Conservation (phyloP, 768 basidiomycete species). For the Russula olivacea region DNA sequence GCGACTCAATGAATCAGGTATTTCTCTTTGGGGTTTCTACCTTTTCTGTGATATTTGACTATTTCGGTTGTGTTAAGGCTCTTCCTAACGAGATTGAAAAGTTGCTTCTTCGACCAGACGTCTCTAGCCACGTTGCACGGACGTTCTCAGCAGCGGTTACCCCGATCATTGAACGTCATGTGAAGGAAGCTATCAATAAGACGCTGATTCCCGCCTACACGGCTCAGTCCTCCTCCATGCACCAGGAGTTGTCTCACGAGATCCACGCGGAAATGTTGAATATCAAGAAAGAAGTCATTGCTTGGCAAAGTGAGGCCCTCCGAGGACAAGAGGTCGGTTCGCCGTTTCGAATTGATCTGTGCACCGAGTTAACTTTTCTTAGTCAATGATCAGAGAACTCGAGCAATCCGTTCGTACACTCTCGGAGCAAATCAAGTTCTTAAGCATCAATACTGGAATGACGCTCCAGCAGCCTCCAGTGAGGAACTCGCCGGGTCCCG, state of each 20-base stretch:
- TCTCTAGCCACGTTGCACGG: constrained; percentile 70
- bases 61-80: constrained; percentile 33
- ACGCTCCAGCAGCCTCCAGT: constrained; percentile 28
- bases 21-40: background rate
- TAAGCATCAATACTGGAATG: constrained; percentile 46
- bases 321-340: constrained; percentile 68
- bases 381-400: constrained; percentile 74
- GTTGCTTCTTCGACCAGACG: constrained; percentile 66
- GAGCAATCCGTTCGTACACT: constrained; percentile 71
- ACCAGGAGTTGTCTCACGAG: constrained; percentile 74
- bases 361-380: constrained; percentile 19
- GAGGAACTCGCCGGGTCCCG: constrained; percentile 23
- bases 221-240: constrained; percentile 66
- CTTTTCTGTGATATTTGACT: constrained; percentile 6
- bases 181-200: constrained; percentile 73
- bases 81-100: constrained; percentile 78
- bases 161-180: constrained; percentile 72
- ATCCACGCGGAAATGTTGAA: constrained; percentile 67
- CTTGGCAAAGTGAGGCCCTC: constrained; percentile 76
- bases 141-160: constrained; percentile 65
- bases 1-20: constrained; percentile 70
- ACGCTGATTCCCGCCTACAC: constrained; percentile 71
- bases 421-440: constrained; percentile 77
- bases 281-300: constrained; percentile 72
- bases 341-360: constrained; percentile 3